Evolutionary conservation across 1,139 yeast species (phyloP).

Genomic region (Sugiyamaella neomexicana): DNA sequence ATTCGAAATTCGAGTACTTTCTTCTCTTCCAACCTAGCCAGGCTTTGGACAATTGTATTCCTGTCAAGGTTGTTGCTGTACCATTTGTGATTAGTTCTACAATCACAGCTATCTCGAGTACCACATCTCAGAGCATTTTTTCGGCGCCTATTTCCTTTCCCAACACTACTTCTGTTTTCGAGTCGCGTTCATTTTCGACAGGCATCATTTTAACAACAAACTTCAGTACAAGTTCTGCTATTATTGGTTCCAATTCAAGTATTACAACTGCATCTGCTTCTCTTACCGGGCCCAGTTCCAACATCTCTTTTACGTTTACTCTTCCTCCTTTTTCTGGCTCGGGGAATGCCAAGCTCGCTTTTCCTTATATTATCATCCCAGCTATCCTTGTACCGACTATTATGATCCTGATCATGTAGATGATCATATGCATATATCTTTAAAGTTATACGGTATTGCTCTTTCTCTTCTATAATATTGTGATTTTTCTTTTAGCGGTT

Average conservation of each 20-base stretch:
- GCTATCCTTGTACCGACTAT: background rate
- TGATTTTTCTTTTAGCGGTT: too few species aligned
- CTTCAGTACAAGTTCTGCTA: background rate
- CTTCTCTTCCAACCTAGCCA: slow-evolving; percentile 25
- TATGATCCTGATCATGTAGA: background rate
- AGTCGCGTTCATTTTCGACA: background rate
- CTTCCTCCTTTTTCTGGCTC: background rate
- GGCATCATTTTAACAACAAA: slow-evolving; percentile 9
- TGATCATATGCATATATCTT: background rate
- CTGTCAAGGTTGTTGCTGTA: slow-evolving; percentile 12
- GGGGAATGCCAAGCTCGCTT: background rate
- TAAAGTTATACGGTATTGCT: too few species aligned
- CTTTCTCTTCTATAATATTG: too few species aligned
- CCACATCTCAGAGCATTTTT: background rate
- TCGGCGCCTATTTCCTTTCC: slow-evolving; percentile 2
- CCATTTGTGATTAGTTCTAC: background rate
- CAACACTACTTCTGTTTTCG: slow-evolving; percentile 15
- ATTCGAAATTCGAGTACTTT: slow-evolving; percentile 40
- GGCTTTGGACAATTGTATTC: slow-evolving; percentile 17
- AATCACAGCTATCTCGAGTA: background rate
- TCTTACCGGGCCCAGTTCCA: background rate
- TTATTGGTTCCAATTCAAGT: background rate
- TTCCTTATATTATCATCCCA: background rate
- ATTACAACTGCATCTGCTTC: background rate
- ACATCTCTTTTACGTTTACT: background rate